Conservation (phyloP, 73 alveolate genomes). For the Paramecium octaurelia region DNA sequence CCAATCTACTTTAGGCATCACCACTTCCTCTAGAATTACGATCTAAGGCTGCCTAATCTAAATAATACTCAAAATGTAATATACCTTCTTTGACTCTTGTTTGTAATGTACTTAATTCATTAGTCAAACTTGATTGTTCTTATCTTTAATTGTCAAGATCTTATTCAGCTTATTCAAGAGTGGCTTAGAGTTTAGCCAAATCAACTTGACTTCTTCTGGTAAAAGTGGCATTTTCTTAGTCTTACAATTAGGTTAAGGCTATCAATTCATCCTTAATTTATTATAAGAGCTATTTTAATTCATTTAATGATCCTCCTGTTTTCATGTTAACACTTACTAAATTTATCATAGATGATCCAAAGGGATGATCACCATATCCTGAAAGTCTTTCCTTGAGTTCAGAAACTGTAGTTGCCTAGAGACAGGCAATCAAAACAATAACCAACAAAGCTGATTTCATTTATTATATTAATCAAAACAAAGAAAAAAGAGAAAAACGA, state of each 20-base stretch:
- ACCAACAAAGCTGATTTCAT: constrained; percentile 23
- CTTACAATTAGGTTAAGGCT: background rate
- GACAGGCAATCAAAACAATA: constrained; percentile 20
- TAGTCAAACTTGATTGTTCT: background rate
- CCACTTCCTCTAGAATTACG: constrained; percentile 29
- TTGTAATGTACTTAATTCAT: background rate
- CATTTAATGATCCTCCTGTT: constrained; percentile 43
- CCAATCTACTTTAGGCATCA: constrained; percentile 13
- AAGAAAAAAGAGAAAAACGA: constrained; percentile 4
- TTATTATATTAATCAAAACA: background rate
- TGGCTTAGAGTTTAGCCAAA: constrained; percentile 26
- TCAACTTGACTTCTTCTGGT: constrained; percentile 40
- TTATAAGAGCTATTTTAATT: constrained; percentile 13
- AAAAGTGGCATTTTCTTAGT: background rate
- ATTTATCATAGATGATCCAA: constrained; percentile 6
- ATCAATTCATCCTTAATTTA: constrained; percentile 46
- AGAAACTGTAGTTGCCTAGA: constrained; percentile 16
- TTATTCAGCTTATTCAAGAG: constrained; percentile 32
- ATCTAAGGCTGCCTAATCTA: constrained; percentile 33
- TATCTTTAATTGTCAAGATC: constrained; percentile 48
- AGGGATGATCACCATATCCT: constrained; percentile 41
- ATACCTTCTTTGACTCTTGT: constrained; percentile 6
- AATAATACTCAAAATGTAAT: background rate
- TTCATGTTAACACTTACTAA: constrained; percentile 36
- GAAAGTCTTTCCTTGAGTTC: background rate